Evolutionary conservation across 768 basidiomycete genomes (phyloP).

Genomic region (Suillus hirtellus): DNA sequence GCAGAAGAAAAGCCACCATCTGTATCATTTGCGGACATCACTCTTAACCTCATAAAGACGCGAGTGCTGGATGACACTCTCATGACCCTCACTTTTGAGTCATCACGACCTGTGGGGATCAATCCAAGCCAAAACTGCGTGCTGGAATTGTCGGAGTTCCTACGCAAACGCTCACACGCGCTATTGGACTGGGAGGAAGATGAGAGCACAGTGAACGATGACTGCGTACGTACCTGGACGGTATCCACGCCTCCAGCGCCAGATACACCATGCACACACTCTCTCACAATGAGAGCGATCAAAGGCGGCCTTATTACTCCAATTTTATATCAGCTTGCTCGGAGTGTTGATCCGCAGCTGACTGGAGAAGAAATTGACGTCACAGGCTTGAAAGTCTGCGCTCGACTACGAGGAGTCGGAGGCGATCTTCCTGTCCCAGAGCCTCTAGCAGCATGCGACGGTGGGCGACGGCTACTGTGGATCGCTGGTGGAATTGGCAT

Average conservation of each 20-base stretch:
- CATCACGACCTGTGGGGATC: slow-evolving; percentile 28
- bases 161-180: slow-evolving; percentile 46
- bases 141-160: slow-evolving; percentile 51
- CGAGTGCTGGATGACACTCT: slow-evolving; percentile 35
- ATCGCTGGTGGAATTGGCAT: slow-evolving; percentile 67
- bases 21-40: slow-evolving; percentile 30
- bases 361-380: slow-evolving; percentile 14
- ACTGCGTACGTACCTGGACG: slow-evolving; percentile 67
- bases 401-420: slow-evolving; percentile 52
- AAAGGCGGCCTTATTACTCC: slow-evolving; percentile 56
- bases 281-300: slow-evolving; percentile 58
- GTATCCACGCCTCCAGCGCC: slow-evolving; percentile 39
- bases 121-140: slow-evolving; percentile 52
- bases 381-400: slow-evolving; percentile 38
- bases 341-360: slow-evolving; percentile 14
- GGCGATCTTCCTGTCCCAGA: slow-evolving; percentile 44
- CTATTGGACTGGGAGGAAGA: slow-evolving; percentile 48
- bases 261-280: slow-evolving; percentile 26
- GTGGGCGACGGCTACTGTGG: slow-evolving; percentile 45
- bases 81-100: slow-evolving; percentile 55
- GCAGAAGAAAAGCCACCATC: slow-evolving; percentile 43
- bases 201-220: slow-evolving; percentile 53
- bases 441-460: slow-evolving; percentile 25
- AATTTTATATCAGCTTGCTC: slow-evolving; percentile 48
- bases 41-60: slow-evolving; percentile 26